Percentiles rank a stretch among this genome's conserved stretches.
Evolutionary conservation across 345 rosid genomes (phyloP).

Genomic region (Rhodamnia argentea): DNA sequence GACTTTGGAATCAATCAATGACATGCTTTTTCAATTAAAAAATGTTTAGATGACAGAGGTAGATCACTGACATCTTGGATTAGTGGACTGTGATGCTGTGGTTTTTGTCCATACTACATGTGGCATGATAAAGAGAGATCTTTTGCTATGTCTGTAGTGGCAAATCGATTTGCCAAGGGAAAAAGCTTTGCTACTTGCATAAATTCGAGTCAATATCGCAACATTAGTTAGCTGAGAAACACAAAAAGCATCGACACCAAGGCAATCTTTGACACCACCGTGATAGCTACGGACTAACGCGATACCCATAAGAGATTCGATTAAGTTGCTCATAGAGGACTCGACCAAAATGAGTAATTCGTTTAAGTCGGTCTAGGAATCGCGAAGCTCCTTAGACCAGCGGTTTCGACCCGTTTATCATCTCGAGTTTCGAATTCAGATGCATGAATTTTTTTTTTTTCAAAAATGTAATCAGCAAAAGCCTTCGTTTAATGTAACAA

Average conservation of each 20-base stretch:
- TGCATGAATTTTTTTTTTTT: too few species aligned
- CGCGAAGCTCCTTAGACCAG: background rate
- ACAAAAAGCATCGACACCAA: background rate
- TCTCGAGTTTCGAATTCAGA: background rate
- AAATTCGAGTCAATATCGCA: background rate
- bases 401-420: background rate
- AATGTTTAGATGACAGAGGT: background rate
- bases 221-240: background rate
- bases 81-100: background rate
- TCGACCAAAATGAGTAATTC: background rate
- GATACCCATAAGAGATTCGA: background rate
- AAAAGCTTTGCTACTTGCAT: background rate
- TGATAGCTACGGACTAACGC: background rate
- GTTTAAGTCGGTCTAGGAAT: too few species aligned
- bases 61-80: background rate
- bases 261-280: background rate
- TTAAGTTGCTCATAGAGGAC: background rate
- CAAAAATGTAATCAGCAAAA: background rate
- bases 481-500: background rate
- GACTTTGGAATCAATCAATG: background rate
- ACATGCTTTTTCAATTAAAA: background rate
- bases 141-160: background rate
- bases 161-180: background rate
- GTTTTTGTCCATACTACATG: background rate
- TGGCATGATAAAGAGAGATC: background rate